Base-by-base conservation (phyloP, 371 early-diverging fungal species). In the Mucor racemosus region DNA sequence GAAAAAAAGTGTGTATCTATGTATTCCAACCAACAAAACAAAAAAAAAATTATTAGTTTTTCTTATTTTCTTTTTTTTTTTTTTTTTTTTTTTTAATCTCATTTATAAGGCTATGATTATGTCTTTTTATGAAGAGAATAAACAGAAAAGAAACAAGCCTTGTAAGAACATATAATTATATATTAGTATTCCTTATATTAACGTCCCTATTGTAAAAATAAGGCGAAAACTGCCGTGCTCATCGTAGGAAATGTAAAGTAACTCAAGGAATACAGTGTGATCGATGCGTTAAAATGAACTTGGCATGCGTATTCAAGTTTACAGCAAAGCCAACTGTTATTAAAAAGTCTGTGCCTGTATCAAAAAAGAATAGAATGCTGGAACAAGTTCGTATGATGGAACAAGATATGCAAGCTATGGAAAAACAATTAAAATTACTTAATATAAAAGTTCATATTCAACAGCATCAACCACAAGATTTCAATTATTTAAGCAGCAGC, bases 201-300 rank as follows among this genome's bases (percentile, higher is more conserved):
- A 19, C n/a, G 1, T 4, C 21, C 33, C 44, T 7, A 17, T 39
- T 42, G 38, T 11, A 38, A 9, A 38, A 9, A 38, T 11, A 38
- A 82, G 82, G 82, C 59, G 82, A 82, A 64, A 76, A 79, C 59
- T 82, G 82, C 55, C 70, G 82, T 58, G 78, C 79, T 21, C 82
- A 82, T 67, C 75, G 82, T 34, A 71, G 82, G 31, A 77, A 78
- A 66, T 82, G 82, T 60, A 73, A 75, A 40, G 67, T 78, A 10
- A 34, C 61, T 13, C 64, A 77, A 60, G 76, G 74, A 1, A 66
- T 58, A 19, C 69, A 70, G 46, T 82, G 82, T 58, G 76, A 78
- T 53, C 73, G 82, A 39, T 82, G 82, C 63, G 50, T 67, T 5
- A 77, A 78, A 48, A 79, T 75, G 72, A 69, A 63, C 42, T 48